Conservation (phyloP, 306 rosid species). For the Cicer arietinum region DNA sequence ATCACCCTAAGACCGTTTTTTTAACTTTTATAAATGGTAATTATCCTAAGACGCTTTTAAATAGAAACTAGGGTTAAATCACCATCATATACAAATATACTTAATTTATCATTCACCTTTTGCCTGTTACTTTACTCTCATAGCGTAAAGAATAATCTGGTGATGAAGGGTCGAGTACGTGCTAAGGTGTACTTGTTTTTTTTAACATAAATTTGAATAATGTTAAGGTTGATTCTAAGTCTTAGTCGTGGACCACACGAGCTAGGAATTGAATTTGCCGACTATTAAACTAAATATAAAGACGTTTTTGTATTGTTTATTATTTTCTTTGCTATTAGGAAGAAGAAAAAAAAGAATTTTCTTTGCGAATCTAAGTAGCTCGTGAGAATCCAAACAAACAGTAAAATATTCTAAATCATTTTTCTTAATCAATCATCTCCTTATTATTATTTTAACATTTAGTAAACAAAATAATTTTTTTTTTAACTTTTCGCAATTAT, state of each 20-base stretch:
- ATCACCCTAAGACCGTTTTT: too few relatives aligned
- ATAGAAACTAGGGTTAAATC: too few relatives aligned
- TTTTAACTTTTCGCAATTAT: conserved; percentile 5
- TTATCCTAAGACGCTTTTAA: too few relatives aligned
- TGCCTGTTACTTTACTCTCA: background rate
- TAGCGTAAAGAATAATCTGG: conserved; percentile 4
- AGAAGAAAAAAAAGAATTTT: background rate
- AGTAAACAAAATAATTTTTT: conserved; percentile 9
- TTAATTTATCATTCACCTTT: too few relatives aligned
- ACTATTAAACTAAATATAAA: conserved; percentile 6
- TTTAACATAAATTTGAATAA: background rate
- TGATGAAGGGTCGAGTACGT: conserved; percentile 1
- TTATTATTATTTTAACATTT: background rate
- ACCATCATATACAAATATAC: too few relatives aligned
- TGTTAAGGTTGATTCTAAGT: conserved; percentile 3
- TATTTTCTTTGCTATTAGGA: background rate
- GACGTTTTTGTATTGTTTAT: background rate
- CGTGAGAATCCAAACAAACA: conserved; percentile 13
- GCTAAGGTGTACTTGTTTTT: background rate
- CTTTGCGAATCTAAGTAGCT: background rate
- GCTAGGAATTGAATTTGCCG: background rate
- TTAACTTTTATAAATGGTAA: too few relatives aligned
- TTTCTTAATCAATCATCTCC: background rate
- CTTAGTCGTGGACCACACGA: conserved; percentile 4
- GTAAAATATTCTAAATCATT: conserved; percentile 35